Evolutionary conservation across 1,284 basidiomycete species (phyloP).

Genomic region (Porogramme epimiltina): DNA sequence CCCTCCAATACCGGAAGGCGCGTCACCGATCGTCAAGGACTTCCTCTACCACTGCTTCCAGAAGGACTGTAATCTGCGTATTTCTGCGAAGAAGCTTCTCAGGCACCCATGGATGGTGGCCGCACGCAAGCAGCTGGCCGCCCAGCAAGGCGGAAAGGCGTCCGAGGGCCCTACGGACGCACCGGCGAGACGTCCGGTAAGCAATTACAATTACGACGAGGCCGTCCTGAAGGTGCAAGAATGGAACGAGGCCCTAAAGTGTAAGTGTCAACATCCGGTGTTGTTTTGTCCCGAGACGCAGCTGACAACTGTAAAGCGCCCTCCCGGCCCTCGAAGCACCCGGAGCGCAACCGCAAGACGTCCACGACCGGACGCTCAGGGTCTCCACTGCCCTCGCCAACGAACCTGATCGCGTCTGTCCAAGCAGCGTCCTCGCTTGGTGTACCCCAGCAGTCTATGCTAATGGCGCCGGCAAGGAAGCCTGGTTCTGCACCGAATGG

Average conservation of each 20-base stretch:
- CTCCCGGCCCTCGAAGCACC: conserved; percentile 60
- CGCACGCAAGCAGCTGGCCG: conserved; percentile 72
- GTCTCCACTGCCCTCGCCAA: conserved; percentile 31
- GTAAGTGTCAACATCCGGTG: conserved; percentile 46
- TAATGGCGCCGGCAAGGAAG: conserved; percentile 23
- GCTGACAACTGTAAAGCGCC: conserved; percentile 25
- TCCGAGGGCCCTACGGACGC: conserved; percentile 37
- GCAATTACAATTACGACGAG: conserved; percentile 89
- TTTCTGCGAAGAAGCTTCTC: conserved; percentile 91
- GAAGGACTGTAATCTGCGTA: conserved; percentile 93
- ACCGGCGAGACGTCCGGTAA: conserved; percentile 54
- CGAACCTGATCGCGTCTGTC: conserved; percentile 31
- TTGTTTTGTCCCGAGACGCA: conserved; percentile 6
- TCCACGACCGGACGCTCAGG: conserved; percentile 31
- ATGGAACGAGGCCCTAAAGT: conserved; percentile 97
- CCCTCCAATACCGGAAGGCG: conserved; percentile 93
- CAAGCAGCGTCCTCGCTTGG: conserved; percentile 27
- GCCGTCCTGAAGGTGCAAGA: conserved; percentile 95
- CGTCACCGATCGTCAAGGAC: conserved; percentile 92
- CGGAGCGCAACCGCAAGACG: conserved; percentile 38
- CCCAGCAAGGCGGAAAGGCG: conserved; percentile 40
- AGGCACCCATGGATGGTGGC: conserved; percentile 96
- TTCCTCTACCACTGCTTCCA: conserved; percentile 98
- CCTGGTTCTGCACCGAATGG: conserved; percentile 23
- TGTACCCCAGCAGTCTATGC: conserved; percentile 20